A percentile compares a stretch with the other conserved stretches of the same genome.
Evolutionary conservation across 768 basidiomycete species (phyloP).

Genomic region (Fomitopsis serialis): DNA sequence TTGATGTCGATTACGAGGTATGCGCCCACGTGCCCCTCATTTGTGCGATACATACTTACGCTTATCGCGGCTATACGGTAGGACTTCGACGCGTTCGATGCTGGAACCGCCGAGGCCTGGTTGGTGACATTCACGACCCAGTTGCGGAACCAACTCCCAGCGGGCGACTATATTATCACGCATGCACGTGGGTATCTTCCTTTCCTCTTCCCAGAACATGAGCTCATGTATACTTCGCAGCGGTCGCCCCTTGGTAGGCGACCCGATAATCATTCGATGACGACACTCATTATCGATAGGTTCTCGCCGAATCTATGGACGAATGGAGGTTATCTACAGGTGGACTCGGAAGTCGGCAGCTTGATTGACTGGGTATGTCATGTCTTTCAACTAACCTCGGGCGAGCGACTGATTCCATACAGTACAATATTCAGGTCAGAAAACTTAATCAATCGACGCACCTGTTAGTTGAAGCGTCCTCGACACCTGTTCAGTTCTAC

Average conservation of each 20-base stretch:
- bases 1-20: slow-evolving; percentile 51
- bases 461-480: no score
- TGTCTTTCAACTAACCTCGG: background rate
- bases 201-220: background rate
- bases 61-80: slow-evolving; percentile 20
- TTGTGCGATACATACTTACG: background rate
- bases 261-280: background rate
- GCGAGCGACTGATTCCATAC: background rate
- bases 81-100: slow-evolving; percentile 60
- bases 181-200: slow-evolving; percentile 25
- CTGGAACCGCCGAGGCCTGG: slow-evolving; percentile 46
- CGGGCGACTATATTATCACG: slow-evolving; percentile 30
- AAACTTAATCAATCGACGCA: no score
- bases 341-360: slow-evolving; percentile 33
- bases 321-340: slow-evolving; percentile 36
- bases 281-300: slow-evolving; percentile 11
- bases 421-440: slow-evolving; percentile 40
- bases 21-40: background rate
- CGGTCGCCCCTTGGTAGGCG: slow-evolving; percentile 37
- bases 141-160: slow-evolving; percentile 30
- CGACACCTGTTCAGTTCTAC: background rate
- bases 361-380: slow-evolving; percentile 41
- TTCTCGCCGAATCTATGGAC: slow-evolving; percentile 31
- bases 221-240: slow-evolving; percentile 13
- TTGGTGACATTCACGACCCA: slow-evolving; percentile 32